A percentile compares a stretch with the other conserved stretches of the same genome.
phyloP scores from a whole-genome alignment of 805 yeast species.

The Vanderwaltozyma verrucispora region DNA sequence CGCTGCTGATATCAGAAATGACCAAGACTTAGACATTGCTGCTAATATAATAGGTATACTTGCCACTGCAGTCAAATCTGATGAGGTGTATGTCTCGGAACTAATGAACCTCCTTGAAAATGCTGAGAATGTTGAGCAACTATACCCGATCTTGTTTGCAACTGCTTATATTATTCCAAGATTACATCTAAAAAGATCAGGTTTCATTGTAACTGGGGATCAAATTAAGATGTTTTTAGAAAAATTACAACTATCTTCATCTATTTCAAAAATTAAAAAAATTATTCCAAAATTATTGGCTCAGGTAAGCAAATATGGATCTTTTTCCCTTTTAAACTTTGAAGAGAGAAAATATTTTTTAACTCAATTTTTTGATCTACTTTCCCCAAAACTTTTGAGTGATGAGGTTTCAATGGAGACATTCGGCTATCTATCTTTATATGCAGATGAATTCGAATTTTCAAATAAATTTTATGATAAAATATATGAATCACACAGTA shows the following conservation, averaged over 20 bases:
- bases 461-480: constrained; percentile 32
- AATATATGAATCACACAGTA: constrained; percentile 46
- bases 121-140: not conserved
- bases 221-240: not conserved
- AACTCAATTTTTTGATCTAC: constrained; percentile 17
- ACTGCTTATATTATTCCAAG: constrained; percentile 18
- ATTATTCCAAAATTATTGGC: constrained; percentile 9
- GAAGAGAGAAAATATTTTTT: constrained; percentile 17
- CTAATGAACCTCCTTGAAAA: too few relatives aligned
- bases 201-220: not conserved
- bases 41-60: constrained; percentile 41
- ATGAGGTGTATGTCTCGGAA: too few relatives aligned
- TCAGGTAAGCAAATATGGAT: constrained; percentile 33
- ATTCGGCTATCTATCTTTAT: constrained; percentile 44
- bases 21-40: constrained; percentile 26
- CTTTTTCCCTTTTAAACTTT: constrained; percentile 13
- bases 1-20: constrained; percentile 10
- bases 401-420: constrained; percentile 52
- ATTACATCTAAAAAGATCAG: constrained; percentile 3
- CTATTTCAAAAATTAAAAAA: not conserved
- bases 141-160: constrained; percentile 2
- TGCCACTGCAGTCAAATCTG: constrained; percentile 17
- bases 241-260: not conserved
- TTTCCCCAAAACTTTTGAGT: constrained; percentile 36
- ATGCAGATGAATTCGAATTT: constrained; percentile 22